phyloP scores from a whole-genome alignment of 2,329 filamentous ascomycete species.

The Botrytis elliptica region DNA sequence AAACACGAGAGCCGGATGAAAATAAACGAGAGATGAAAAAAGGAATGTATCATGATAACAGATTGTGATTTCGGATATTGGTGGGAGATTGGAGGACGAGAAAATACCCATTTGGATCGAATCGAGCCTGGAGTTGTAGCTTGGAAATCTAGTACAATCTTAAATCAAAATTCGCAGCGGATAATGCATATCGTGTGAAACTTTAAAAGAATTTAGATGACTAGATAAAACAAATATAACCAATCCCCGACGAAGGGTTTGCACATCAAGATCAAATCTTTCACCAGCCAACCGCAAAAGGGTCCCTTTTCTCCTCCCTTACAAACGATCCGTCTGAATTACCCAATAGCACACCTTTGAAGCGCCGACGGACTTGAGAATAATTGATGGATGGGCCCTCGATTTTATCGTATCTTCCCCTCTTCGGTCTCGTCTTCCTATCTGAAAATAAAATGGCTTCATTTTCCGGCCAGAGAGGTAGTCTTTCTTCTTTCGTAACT shows the following conservation, averaged over 20 bases:
- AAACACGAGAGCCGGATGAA: constrained; percentile 37
- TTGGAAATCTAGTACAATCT: constrained; percentile 4
- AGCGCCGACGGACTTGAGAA: background rate
- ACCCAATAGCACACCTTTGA: background rate
- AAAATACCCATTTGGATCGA: constrained; percentile 13
- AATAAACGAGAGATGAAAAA: background rate
- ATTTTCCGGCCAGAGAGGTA: background rate
- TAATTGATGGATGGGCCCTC: background rate
- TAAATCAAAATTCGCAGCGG: background rate
- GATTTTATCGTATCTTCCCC: background rate
- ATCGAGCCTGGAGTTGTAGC: background rate
- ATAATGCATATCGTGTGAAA: background rate
- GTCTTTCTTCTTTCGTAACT: background rate
- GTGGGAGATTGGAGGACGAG: background rate
- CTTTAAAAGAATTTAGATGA: background rate
- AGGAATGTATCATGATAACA: background rate
- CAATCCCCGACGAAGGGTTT: background rate
- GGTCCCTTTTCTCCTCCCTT: constrained; percentile 1
- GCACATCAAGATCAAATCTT: background rate
- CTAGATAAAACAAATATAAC: background rate
- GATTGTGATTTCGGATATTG: background rate
- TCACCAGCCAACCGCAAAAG: constrained; percentile 5
- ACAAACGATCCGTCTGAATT: constrained; percentile 1
- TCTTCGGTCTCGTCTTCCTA: background rate
- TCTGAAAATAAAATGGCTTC: background rate